phyloP scores from a whole-genome alignment of 805 yeast genomes.

The Saturnispora sekii region DNA sequence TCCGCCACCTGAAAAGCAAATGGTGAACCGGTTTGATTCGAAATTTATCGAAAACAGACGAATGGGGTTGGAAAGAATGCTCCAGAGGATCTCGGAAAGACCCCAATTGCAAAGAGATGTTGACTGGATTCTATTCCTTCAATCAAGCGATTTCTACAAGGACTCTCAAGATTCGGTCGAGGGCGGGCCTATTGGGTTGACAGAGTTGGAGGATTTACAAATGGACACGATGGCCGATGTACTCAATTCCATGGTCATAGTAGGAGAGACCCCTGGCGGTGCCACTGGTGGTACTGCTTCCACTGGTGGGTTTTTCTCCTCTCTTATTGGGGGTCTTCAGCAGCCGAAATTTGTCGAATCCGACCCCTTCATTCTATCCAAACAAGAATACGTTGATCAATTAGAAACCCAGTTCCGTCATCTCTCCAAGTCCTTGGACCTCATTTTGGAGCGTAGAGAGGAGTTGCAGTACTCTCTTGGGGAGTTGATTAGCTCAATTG shows the following conservation, averaged over 20 bases:
- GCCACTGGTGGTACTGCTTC: slow-evolving; percentile 1
- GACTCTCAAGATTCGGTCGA: slow-evolving; percentile 64
- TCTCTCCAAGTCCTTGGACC: slow-evolving; percentile 61
- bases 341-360: slow-evolving; percentile 61
- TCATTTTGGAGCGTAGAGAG: slow-evolving; percentile 63
- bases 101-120: slow-evolving; percentile 53
- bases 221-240: slow-evolving; percentile 23
- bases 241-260: slow-evolving; percentile 16
- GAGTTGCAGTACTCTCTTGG: slow-evolving; percentile 61
- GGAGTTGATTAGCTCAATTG: slow-evolving; percentile 47
- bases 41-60: slow-evolving; percentile 84
- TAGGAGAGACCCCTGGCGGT: slow-evolving; percentile 15
- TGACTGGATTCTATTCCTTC: slow-evolving; percentile 71
- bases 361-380: slow-evolving; percentile 67
- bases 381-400: slow-evolving; percentile 57
- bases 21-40: slow-evolving; percentile 83
- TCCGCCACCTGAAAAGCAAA: slow-evolving; percentile 93
- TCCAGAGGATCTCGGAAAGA: slow-evolving; percentile 54
- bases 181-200: slow-evolving; percentile 26
- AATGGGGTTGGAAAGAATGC: slow-evolving; percentile 77
- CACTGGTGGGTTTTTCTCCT: slow-evolving; percentile 52
- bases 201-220: slow-evolving; percentile 17
- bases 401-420: slow-evolving; percentile 65
- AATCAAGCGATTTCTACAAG: slow-evolving; percentile 55
- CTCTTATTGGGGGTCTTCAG: slow-evolving; percentile 50